Base-by-base conservation (phyloP, 2,329 filamentous ascomycete genomes). In the Tetracladium maxilliforme region DNA sequence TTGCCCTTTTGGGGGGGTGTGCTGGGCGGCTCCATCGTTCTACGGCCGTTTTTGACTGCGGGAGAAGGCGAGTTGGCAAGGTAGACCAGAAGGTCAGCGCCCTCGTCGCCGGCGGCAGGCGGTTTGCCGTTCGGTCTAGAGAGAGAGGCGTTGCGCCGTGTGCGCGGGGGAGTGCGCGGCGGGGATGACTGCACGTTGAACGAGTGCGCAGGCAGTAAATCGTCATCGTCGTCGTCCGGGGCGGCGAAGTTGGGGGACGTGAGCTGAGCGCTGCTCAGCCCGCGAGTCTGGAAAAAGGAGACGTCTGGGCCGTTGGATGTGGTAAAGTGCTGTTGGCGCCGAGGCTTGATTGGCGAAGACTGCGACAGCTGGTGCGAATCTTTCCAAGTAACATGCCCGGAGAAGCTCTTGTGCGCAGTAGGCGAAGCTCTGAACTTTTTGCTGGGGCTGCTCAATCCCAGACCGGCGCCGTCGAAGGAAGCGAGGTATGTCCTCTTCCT, bases 61-160 rank as follows among this genome's bases (percentile, higher is more conserved):
- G 84, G 83, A 0, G 84, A 92, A 1, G 90, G 90, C 6, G 87
- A 95, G 25, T 83, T 82, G 24, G 86, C 86, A 10, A 95, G 69
- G 48, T 87, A 94, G 19, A 87, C 60, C 14, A 90, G 57, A 19
- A 87, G 54, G 46, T 83, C 80, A 10, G 78, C 80, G 16, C 83
- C 86, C 42, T 93, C 81, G 42, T 90, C 75, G 31, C 72, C 76
- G 2, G 61, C 76, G 14, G 66, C 62, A 23, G 54, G 58, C 25
- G 58, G 51, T 47, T 35, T 37, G 37, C 54, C 63, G 47, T 45
- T 60, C 30, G 54, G 61, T 33, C 54, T 54, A 35, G 51, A 51
- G 30, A 52, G 32, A 38, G 64, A 46, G 39, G 52, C 46, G 39
- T 65, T 58, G 45, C 48, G 61, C 27, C 68, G 64, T 60, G 69